These are phyloP conservation scores for Neonectria sp. DNA, from an alignment of 2,329 filamentous ascomycete genomes.

Conservation along the genomic window DNA sequence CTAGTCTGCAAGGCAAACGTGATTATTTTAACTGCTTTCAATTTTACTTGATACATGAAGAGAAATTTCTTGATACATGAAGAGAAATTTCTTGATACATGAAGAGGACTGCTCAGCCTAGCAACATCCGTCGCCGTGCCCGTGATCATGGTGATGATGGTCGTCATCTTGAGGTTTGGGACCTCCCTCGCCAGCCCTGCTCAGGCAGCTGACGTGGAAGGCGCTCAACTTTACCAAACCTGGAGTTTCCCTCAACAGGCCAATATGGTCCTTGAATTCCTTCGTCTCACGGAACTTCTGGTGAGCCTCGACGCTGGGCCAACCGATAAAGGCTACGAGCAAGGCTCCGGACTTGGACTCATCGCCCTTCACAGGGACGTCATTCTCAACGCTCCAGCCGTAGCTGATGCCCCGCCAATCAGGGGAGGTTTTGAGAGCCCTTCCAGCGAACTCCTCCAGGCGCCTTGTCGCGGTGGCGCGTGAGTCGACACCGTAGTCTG, in stretches of 20 bases:
- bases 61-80: too few species aligned
- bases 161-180: conserved; percentile 28
- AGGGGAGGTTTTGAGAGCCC: conserved; percentile 35
- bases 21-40: neutral
- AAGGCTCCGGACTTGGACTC: conserved; percentile 45
- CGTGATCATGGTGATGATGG: conserved; percentile 32
- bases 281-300: conserved; percentile 53
- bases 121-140: conserved; percentile 11
- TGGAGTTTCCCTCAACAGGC: conserved; percentile 42
- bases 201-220: conserved; percentile 43
- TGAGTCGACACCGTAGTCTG: conserved; percentile 37
- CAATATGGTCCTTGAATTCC: conserved; percentile 53
- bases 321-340: conserved; percentile 52
- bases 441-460: conserved; percentile 34
- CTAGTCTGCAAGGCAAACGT: neutral
- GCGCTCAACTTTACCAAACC: conserved; percentile 39
- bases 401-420: conserved; percentile 46
- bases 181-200: conserved; percentile 29
- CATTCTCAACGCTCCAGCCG: conserved; percentile 52
- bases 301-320: conserved; percentile 57
- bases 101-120: neutral
- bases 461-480: conserved; percentile 38
- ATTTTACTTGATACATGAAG: neutral
- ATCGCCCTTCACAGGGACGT: conserved; percentile 50
- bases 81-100: too few species aligned